Evolutionary conservation across 2,329 filamentous ascomycete species (phyloP).

Genomic region (Plenodomus lindquistii): DNA sequence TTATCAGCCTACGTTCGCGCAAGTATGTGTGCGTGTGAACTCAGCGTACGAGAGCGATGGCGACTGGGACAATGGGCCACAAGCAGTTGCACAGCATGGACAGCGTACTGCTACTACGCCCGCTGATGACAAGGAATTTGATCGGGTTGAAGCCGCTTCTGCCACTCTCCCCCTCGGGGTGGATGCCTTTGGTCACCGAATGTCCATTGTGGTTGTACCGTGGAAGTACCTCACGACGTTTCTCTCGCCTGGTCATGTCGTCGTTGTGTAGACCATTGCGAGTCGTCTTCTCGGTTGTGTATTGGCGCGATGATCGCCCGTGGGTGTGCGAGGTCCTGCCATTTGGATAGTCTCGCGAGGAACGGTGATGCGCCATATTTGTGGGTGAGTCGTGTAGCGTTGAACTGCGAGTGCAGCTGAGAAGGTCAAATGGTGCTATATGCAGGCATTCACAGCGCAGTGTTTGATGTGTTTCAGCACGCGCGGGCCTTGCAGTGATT

Average conservation of each 20-base stretch:
- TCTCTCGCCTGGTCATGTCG: slow-evolving; percentile 7
- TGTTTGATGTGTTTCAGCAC: slow-evolving; percentile 16
- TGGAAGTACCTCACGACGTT: slow-evolving; percentile 29
- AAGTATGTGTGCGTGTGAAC: not conserved
- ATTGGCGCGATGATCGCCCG: slow-evolving; percentile 22
- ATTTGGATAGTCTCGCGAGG: slow-evolving; percentile 18
- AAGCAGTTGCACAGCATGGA: slow-evolving; percentile 71
- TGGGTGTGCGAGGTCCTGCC: slow-evolving; percentile 3
- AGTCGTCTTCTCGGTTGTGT: slow-evolving; percentile 28
- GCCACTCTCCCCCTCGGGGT: slow-evolving; percentile 68
- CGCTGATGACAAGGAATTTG: slow-evolving; percentile 66
- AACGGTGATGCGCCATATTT: slow-evolving; percentile 22
- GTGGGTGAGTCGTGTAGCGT: not conserved
- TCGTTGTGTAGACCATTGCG: slow-evolving; percentile 12
- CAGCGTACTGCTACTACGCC: slow-evolving; percentile 64
- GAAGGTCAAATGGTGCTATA: not conserved
- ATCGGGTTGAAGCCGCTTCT: slow-evolving; percentile 66
- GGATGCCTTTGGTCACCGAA: slow-evolving; percentile 47
- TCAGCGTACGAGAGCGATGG: slow-evolving; percentile 63
- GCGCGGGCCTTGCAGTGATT: slow-evolving; percentile 13
- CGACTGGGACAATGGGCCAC: slow-evolving; percentile 75
- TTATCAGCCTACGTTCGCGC: slow-evolving; percentile 5
- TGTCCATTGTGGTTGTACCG: slow-evolving; percentile 52
- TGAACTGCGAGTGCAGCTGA: not conserved
- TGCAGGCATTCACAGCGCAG: slow-evolving; percentile 7